Base-by-base conservation (phyloP, 495 filamentous ascomycete species). In the Extremus antarcticus region DNA sequence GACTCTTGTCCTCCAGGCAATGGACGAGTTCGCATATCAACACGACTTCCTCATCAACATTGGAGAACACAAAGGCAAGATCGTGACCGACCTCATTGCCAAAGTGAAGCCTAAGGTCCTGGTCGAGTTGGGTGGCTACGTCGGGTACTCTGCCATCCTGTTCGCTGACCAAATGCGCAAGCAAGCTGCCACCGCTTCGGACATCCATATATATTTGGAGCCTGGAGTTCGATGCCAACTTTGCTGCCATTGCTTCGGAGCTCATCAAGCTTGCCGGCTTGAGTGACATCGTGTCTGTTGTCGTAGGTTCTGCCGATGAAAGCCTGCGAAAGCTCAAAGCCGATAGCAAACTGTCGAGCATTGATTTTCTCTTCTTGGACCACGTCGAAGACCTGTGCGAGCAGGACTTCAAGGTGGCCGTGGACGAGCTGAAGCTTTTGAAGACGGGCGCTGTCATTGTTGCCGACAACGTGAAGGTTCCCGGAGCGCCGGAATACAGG, bases 81-180 rank as follows among this genome's bases (percentile, higher is more conserved):
- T 55, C 43, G 8, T 55, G 22, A 16, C 3, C 2, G 41, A 40
- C 16, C 21, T 55, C 3, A 35, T 55, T 35, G 11, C 25, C 16
- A 25, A 55, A 25, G 9, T 47, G 3, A 41, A 54, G 0, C 69
- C 69, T 2, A 59, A 55, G 8, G 64, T 59, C 0, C 45, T 71
- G 13, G 38, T 71, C 17, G 67, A 71, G 46, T 65, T 70, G 39
- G 69, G 67, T n/a, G 65, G 65, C 3, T 70, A 67, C 41, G 58
- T 70, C 10, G 67, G 67, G 32, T 62, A 62, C 43, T 68, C 69
- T 0, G 69, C 67, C 2, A 48, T 71, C 8, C 60, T 60, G 0
- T 68, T 67, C 60, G 66, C 60, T 23, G 66, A 62, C 39, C 65
- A 66, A 21, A 53, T 70, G n/a, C 64, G 57, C 46, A 67, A 51